A percentile compares a stretch with the other conserved stretches of the same genome.
phyloP scores from a whole-genome alignment of 306 rosid species.

The Herpetospermum pedunculosum region DNA sequence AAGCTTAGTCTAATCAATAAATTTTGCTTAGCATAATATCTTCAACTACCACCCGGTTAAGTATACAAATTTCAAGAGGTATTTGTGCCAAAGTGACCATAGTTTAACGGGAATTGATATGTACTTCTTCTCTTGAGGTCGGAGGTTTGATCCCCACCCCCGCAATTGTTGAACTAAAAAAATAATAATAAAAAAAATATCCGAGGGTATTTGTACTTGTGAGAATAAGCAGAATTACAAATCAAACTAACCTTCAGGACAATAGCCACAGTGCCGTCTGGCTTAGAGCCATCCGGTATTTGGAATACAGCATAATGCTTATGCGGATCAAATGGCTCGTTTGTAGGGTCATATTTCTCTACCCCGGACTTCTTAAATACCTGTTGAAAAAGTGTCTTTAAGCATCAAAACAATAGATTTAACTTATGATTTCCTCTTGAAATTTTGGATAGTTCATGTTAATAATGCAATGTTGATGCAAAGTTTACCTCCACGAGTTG shows the following conservation, averaged over 20 bases:
- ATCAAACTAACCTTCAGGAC: conserved; percentile 52
- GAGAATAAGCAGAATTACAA: not conserved
- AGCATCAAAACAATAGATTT: not conserved
- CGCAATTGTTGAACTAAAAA: too few relatives aligned
- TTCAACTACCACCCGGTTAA: not conserved
- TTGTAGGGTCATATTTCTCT: conserved; percentile 58
- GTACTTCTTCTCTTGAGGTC: too few relatives aligned
- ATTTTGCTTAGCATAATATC: not conserved
- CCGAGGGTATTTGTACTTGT: not conserved
- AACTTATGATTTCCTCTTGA: not conserved
- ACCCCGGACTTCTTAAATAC: conserved; percentile 58
- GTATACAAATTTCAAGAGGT: not conserved
- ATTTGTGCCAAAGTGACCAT: too few relatives aligned
- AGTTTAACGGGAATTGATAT: too few relatives aligned
- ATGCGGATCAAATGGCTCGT: conserved; percentile 78
- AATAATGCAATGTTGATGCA: not conserved
- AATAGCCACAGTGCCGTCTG: conserved; percentile 56
- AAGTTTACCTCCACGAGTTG: conserved; percentile 54
- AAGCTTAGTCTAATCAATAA: not conserved
- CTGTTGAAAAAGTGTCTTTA: conserved; percentile 22
- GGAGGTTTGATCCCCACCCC: too few relatives aligned
- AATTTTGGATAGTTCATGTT: not conserved
- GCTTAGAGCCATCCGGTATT: conserved; percentile 57
- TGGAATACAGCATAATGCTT: conserved; percentile 62
- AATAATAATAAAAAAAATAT: too few relatives aligned